Percentiles rank a stretch among this genome's conserved stretches.
Evolutionary conservation across 2,329 filamentous ascomycete genomes (phyloP).

Genomic region (Xylaria sp.): DNA sequence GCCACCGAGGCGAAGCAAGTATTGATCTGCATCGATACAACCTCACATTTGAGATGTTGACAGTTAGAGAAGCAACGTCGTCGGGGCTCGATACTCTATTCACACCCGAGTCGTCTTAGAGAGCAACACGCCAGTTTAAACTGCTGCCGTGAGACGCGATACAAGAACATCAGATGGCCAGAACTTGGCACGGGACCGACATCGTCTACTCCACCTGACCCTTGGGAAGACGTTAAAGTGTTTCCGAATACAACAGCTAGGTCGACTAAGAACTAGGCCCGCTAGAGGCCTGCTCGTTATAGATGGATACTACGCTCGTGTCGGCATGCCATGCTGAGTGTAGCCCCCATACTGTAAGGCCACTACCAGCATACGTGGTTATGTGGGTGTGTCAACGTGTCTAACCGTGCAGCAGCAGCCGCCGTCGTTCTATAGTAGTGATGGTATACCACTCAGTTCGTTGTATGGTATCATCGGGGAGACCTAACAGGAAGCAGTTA

Average conservation of each 20-base stretch:
- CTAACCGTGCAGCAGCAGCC: constrained; percentile 8
- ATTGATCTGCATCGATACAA: constrained; percentile 8
- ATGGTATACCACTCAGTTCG: neutral
- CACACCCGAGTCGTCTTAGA: constrained; percentile 16
- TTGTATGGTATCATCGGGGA: constrained; percentile 7
- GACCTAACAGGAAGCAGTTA: neutral
- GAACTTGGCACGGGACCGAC: constrained; percentile 2
- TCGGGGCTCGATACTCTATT: constrained; percentile 5
- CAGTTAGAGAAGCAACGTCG: neutral
- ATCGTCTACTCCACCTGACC: constrained; percentile 6
- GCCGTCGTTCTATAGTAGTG: neutral
- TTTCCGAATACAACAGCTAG: constrained; percentile 1
- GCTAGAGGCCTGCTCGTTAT: neutral
- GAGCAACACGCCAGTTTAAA: neutral
- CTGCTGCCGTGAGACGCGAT: constrained; percentile 16
- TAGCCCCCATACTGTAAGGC: constrained; percentile 20
- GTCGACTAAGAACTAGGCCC: neutral
- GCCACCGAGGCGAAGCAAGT: constrained; percentile 17
- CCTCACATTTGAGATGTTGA: neutral
- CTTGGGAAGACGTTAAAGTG: neutral
- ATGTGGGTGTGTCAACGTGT: neutral
- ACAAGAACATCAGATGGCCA: constrained; percentile 14
- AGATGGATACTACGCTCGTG: constrained; percentile 13
- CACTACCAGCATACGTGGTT: neutral
- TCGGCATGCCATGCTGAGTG: constrained; percentile 3